phyloP scores from a whole-genome alignment of 257 asterid genomes.

The Anisodus tanguticus region DNA sequence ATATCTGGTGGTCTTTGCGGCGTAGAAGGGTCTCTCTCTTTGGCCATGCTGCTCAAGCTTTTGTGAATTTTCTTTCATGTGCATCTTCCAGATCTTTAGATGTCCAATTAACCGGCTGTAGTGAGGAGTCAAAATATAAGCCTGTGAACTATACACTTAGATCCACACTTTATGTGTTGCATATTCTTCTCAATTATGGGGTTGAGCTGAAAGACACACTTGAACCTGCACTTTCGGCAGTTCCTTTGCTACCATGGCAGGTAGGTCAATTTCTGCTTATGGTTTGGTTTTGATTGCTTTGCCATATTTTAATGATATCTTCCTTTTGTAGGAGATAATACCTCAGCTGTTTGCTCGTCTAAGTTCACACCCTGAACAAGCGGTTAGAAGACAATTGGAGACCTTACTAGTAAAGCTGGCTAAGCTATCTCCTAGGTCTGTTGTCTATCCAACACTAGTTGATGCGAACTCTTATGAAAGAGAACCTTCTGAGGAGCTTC shows the following conservation, averaged over 20 bases:
- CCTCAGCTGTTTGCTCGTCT: constrained; percentile 95
- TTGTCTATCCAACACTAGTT: constrained; percentile 92
- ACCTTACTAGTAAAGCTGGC: constrained; percentile 84
- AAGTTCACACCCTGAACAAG: constrained; percentile 91
- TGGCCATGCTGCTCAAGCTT: constrained; percentile 95
- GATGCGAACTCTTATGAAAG: constrained; percentile 85
- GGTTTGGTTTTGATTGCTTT: constrained; percentile 33
- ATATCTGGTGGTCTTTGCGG: constrained; percentile 87
- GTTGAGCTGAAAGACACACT: constrained; percentile 80
- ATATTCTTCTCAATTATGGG: constrained; percentile 91
- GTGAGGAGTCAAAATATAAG: constrained; percentile 60
- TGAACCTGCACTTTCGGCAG: constrained; percentile 79
- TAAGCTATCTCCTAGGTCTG: constrained; percentile 89
- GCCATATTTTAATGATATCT: constrained; percentile 45
- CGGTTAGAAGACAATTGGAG: constrained; percentile 85
- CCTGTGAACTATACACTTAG: constrained; percentile 73
- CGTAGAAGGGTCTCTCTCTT: constrained; percentile 80
- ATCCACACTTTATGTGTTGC: constrained; percentile 78
- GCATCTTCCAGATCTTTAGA: constrained; percentile 69
- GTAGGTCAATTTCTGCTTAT: constrained; percentile 47
- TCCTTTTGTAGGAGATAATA: constrained; percentile 76
- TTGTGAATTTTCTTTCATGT: constrained; percentile 76
- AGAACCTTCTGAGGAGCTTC: constrained; percentile 93
- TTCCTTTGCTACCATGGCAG: constrained; percentile 98
- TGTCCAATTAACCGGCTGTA: constrained; percentile 60